Evolutionary conservation across 257 asterid species (phyloP).

Genomic region (Voacanga thouarsii): DNA sequence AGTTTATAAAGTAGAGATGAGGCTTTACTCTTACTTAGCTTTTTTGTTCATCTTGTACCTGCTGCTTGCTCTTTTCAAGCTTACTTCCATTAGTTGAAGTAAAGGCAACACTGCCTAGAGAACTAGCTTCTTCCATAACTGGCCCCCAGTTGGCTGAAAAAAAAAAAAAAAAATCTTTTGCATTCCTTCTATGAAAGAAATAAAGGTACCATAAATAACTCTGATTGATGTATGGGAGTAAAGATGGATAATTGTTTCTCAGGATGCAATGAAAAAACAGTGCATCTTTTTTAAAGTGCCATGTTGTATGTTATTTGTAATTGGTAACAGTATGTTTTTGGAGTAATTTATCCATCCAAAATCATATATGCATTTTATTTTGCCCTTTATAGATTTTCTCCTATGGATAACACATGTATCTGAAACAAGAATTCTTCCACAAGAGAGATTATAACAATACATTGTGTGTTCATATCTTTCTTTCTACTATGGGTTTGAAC

Average conservation of each 20-base stretch:
- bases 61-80: neutral
- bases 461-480: neutral
- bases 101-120: too few species aligned
- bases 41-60: neutral
- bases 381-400: neutral
- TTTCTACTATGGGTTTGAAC: constrained; percentile 16
- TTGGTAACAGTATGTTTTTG: neutral
- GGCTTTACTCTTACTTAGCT: neutral
- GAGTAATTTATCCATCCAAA: neutral
- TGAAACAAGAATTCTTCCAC: neutral
- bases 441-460: neutral
- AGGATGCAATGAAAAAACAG: neutral
- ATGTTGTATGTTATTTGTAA: neutral
- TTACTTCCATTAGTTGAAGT: neutral
- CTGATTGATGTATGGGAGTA: neutral
- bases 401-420: neutral
- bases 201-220: neutral
- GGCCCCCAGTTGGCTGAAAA: too few species aligned
- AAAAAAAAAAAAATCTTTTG: neutral
- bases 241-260: neutral
- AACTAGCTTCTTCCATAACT: neutral
- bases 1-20: neutral
- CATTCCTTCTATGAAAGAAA: neutral
- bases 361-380: neutral
- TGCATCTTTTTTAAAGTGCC: neutral